phyloP scores from a whole-genome alignment of 257 asterid species.

The Jacaranda mimosifolia region DNA sequence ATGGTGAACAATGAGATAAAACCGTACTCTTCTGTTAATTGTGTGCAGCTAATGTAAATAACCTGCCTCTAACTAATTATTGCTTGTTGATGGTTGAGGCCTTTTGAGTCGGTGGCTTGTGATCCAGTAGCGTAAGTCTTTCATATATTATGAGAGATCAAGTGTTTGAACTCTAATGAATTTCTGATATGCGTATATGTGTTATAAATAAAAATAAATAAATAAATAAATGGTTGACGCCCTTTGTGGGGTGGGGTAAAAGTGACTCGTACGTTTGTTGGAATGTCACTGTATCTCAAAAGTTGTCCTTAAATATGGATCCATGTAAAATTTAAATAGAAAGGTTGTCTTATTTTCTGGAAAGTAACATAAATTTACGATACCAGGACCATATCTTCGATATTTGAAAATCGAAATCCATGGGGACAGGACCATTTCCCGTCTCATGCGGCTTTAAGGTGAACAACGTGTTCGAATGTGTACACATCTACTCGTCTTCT shows the following conservation, averaged over 20 bases:
- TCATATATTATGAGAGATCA: too few species aligned
- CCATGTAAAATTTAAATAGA: background rate
- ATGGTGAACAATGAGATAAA: too few species aligned
- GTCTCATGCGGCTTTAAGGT: background rate
- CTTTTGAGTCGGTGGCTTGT: too few species aligned
- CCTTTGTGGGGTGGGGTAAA: background rate
- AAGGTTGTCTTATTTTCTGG: constrained; percentile 1
- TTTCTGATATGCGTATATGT: too few species aligned
- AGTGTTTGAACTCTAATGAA: too few species aligned
- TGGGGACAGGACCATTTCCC: constrained; percentile 14
- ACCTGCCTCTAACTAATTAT: too few species aligned
- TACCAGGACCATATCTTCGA: constrained; percentile 19
- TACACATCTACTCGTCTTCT: background rate
- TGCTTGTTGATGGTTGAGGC: too few species aligned
- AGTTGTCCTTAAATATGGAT: background rate
- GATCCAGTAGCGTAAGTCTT: too few species aligned
- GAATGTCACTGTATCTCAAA: constrained; percentile 5
- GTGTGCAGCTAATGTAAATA: too few species aligned
- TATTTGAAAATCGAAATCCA: background rate
- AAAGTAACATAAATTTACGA: constrained; percentile 13
- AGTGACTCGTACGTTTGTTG: background rate
- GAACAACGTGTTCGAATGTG: background rate
- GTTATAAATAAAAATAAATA: too few species aligned
- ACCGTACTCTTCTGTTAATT: too few species aligned
- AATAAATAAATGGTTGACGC: too few species aligned